These are phyloP conservation scores for Trametes sanguinea DNA, from an alignment of 768 basidiomycete genomes.

Conservation along the genomic window DNA sequence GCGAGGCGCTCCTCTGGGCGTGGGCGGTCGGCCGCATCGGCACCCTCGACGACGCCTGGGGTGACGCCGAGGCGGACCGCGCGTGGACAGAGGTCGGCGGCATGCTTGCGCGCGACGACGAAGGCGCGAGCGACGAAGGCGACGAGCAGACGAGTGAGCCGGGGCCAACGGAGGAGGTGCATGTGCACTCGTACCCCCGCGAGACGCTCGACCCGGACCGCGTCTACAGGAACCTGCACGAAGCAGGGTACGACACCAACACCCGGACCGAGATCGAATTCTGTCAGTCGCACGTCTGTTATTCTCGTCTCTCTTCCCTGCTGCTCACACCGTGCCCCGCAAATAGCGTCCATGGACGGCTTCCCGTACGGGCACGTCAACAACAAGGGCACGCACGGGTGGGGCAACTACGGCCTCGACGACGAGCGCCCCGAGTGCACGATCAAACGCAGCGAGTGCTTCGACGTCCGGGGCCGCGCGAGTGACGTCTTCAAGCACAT, in stretches of 20 bases:
- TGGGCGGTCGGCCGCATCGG: slow-evolving; percentile 39
- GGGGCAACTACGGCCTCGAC: slow-evolving; percentile 18
- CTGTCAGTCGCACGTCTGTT: slow-evolving; percentile 19
- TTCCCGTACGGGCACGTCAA: slow-evolving; percentile 34
- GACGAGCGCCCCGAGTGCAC: slow-evolving; percentile 18
- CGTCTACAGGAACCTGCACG: slow-evolving; percentile 17
- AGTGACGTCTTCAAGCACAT: slow-evolving; percentile 37
- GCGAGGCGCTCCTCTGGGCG: slow-evolving; percentile 42
- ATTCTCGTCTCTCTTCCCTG: background rate
- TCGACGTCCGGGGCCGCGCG: slow-evolving; percentile 29
- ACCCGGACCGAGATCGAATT: slow-evolving; percentile 25
- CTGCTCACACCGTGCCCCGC: too few relatives aligned
- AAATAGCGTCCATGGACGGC: slow-evolving; percentile 35
- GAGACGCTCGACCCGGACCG: slow-evolving; percentile 26
- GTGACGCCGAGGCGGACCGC: slow-evolving; percentile 5
- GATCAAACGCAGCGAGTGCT: slow-evolving; percentile 28
- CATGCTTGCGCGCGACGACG: slow-evolving; percentile 10
- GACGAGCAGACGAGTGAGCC: too few relatives aligned
- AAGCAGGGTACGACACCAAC: slow-evolving; percentile 19
- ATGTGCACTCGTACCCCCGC: slow-evolving; percentile 17
- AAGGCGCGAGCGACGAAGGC: too few relatives aligned
- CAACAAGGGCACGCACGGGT: slow-evolving; percentile 13
- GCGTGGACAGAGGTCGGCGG: slow-evolving; percentile 39
- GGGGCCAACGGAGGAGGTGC: slow-evolving; percentile 9
- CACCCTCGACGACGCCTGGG: slow-evolving; percentile 29